A percentile compares a stretch with the other conserved stretches of the same genome.
phyloP scores from a whole-genome alignment of 2,329 filamentous ascomycete species.

The Curvularia hawaiiensis region DNA sequence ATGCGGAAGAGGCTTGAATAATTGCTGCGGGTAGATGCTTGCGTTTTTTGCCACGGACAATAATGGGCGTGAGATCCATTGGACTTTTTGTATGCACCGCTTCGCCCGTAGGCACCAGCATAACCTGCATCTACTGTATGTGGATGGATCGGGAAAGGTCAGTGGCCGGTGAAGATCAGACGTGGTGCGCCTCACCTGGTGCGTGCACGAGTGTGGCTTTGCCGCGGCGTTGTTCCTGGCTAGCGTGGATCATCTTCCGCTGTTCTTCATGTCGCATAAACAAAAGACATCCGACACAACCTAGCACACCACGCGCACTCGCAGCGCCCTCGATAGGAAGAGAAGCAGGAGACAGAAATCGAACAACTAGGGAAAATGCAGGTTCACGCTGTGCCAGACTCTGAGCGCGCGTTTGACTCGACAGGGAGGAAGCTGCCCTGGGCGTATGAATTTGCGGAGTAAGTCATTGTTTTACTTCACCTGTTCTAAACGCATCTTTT shows the following conservation, averaged over 20 bases:
- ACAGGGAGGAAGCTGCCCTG: constrained; percentile 66
- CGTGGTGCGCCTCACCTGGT: constrained; percentile 22
- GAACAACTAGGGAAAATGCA: constrained; percentile 57
- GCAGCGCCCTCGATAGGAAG: constrained; percentile 9
- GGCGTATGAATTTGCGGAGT: constrained; percentile 67
- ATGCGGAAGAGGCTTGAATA: constrained; percentile 10
- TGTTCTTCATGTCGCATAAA: constrained; percentile 34
- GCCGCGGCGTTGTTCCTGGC: constrained; percentile 28
- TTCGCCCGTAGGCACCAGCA: constrained; percentile 34
- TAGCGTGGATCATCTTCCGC: constrained; percentile 18
- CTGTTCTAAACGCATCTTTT: not conserved
- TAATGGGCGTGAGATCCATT: constrained; percentile 44
- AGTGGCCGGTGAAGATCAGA: constrained; percentile 11
- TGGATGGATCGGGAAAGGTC: constrained; percentile 25
- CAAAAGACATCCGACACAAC: constrained; percentile 22
- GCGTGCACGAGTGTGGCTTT: constrained; percentile 36
- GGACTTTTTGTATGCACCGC: constrained; percentile 15
- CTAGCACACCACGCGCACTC: constrained; percentile 9
- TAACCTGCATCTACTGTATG: constrained; percentile 15
- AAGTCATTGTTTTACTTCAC: constrained; percentile 37
- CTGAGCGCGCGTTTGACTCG: constrained; percentile 65
- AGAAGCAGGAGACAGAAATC: not conserved
- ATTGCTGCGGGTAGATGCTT: constrained; percentile 19
- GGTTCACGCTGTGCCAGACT: constrained; percentile 67
- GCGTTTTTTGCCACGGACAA: constrained; percentile 42